phyloP scores from a whole-genome alignment of 164 flowering plant genomes.

The Aristolochia contorta region DNA sequence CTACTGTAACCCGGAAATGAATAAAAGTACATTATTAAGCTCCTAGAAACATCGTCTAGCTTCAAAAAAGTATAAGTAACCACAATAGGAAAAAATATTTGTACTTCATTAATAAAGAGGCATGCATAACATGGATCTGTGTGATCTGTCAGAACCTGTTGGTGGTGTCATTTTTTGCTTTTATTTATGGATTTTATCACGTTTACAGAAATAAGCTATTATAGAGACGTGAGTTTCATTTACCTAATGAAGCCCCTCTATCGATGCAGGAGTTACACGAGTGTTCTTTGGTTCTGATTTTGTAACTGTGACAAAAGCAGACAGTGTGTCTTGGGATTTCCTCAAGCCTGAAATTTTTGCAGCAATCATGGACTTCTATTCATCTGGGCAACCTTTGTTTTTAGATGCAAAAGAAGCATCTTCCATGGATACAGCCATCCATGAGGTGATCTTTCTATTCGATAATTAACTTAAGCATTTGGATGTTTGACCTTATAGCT shows the following conservation, averaged over 20 bases:
- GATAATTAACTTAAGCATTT: not conserved
- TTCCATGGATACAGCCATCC: conserved; percentile 81
- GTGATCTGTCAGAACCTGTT: too few species aligned
- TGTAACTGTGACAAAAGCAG: conserved; percentile 80
- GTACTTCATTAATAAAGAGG: too few species aligned
- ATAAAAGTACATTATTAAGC: too few species aligned
- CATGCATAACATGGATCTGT: too few species aligned
- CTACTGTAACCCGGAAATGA: too few species aligned
- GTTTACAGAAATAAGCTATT: too few species aligned
- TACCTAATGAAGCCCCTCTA: not conserved
- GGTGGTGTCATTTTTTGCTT: too few species aligned
- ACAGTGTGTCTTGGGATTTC: conserved; percentile 78
- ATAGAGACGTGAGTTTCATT: too few species aligned
- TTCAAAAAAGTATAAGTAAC: too few species aligned
- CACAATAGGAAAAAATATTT: too few species aligned
- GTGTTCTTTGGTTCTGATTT: conserved; percentile 96
- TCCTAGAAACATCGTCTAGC: too few species aligned
- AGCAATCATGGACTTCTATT: conserved; percentile 88
- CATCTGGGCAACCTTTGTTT: conserved; percentile 78
- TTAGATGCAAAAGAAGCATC: conserved; percentile 58
- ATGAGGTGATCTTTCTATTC: conserved; percentile 37
- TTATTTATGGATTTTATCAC: too few species aligned
- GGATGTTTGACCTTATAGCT: not conserved
- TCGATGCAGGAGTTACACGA: conserved; percentile 53
- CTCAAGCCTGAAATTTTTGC: conserved; percentile 93